These are phyloP conservation scores for Gloeostereum incarnatum DNA, from an alignment of 768 basidiomycete species.

Conservation along the genomic window DNA sequence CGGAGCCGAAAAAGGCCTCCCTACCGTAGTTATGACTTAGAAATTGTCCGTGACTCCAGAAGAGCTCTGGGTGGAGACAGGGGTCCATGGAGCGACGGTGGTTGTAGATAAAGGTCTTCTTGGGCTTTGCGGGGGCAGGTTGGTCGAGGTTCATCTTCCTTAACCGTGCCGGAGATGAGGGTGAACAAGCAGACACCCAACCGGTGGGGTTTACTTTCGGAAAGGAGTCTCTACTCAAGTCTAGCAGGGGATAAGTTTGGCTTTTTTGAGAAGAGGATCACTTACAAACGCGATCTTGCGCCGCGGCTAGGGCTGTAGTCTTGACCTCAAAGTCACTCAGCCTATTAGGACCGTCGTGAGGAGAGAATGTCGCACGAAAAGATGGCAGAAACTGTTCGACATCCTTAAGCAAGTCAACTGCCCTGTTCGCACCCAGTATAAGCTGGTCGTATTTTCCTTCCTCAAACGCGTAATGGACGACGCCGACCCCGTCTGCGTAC, in stretches of 20 bases:
- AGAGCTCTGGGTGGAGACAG: slow-evolving; percentile 32
- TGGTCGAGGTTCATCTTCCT: slow-evolving; percentile 22
- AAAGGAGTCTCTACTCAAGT: slow-evolving; percentile 17
- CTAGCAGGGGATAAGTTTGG: slow-evolving; percentile 20
- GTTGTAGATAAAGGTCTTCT: slow-evolving; percentile 40
- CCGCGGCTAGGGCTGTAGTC: slow-evolving; percentile 21
- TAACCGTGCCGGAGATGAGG: slow-evolving; percentile 25
- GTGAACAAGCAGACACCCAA: slow-evolving; percentile 31
- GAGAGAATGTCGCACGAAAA: slow-evolving; percentile 31
- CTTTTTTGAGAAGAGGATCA: slow-evolving; percentile 3
- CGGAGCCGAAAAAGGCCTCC: not conserved
- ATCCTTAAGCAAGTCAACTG: slow-evolving; percentile 22
- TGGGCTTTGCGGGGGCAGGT: slow-evolving; percentile 19
- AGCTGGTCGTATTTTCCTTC: slow-evolving; percentile 26
- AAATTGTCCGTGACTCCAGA: slow-evolving; percentile 42
- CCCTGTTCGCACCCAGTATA: slow-evolving; percentile 16
- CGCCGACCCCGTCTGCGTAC: slow-evolving; percentile 13
- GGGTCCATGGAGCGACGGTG: slow-evolving; percentile 38
- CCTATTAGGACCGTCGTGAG: slow-evolving; percentile 26
- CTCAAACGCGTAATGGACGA: slow-evolving; percentile 24
- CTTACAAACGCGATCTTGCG: slow-evolving; percentile 19
- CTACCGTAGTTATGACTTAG: slow-evolving; percentile 31
- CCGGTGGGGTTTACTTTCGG: slow-evolving; percentile 22
- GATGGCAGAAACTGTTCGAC: slow-evolving; percentile 26
- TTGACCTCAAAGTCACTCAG: slow-evolving; percentile 22